phyloP scores from a whole-genome alignment of 1,139 yeast species.

The Pichia sp. region DNA sequence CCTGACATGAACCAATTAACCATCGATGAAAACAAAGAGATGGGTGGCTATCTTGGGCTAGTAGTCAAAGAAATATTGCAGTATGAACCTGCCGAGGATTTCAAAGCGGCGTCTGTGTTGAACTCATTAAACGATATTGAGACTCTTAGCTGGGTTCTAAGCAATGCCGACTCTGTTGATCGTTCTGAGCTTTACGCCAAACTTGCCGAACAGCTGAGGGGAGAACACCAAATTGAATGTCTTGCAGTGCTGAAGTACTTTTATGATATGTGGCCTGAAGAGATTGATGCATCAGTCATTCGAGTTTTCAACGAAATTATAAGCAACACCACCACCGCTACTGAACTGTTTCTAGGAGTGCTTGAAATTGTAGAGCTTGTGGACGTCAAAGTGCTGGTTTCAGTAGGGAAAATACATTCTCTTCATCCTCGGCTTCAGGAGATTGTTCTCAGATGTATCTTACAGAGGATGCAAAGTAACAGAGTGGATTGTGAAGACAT shows the following conservation, averaged over 20 bases:
- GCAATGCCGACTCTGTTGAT: not conserved
- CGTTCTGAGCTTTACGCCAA: not conserved
- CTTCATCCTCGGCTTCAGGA: slow-evolving; percentile 13
- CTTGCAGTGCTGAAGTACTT: slow-evolving; percentile 5
- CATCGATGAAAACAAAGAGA: slow-evolving; percentile 4
- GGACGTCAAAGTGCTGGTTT: not conserved
- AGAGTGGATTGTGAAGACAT: slow-evolving; percentile 21
- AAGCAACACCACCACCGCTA: not conserved
- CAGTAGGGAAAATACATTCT: not conserved
- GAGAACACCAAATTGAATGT: slow-evolving; percentile 3
- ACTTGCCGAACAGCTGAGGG: not conserved
- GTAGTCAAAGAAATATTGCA: slow-evolving; percentile 5
- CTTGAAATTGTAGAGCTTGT: slow-evolving; percentile 5
- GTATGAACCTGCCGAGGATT: not conserved
- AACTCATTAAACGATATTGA: not conserved
- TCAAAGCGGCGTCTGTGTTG: not conserved
- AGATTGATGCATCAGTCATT: not conserved
- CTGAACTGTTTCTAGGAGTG: not conserved
- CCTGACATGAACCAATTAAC: slow-evolving; percentile 27
- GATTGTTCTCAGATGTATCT: slow-evolving; percentile 20
- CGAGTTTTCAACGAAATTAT: not conserved
- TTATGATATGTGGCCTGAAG: not conserved
- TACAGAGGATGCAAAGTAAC: slow-evolving; percentile 11
- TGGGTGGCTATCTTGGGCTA: slow-evolving; percentile 11
- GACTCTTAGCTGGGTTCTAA: not conserved